Conservation (phyloP, 2,329 filamentous ascomycete species). For the Ophiocordyceps camponoti-rufipedis region DNA sequence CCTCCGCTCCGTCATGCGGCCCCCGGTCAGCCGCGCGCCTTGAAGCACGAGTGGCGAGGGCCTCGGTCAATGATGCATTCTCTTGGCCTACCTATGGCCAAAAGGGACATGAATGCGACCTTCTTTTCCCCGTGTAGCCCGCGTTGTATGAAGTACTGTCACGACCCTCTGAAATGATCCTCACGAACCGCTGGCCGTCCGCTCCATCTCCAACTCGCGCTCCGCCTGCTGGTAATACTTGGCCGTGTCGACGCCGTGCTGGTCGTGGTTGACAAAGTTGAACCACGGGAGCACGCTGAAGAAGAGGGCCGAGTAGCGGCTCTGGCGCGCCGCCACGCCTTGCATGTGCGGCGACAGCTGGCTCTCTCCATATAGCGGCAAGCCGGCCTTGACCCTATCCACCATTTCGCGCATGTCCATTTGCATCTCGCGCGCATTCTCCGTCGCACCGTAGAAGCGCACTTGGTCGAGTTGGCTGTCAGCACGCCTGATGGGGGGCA, state of each 20-base stretch:
- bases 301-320: conserved; percentile 74
- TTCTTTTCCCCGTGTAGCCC: too few relatives aligned
- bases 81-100: not conserved
- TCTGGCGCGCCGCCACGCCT: conserved; percentile 82
- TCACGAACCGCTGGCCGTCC: conserved; percentile 1
- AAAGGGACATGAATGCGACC: not conserved
- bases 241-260: conserved; percentile 93
- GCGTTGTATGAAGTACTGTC: too few relatives aligned
- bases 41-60: not conserved
- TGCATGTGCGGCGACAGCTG: conserved; percentile 74
- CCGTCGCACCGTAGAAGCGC: conserved; percentile 86
- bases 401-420: conserved; percentile 99
- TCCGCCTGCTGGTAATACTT: conserved; percentile 98
- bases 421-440: conserved; percentile 81
- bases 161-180: not conserved
- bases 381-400: conserved; percentile 77
- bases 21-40: not conserved
- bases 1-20: not conserved
- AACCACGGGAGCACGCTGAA: conserved; percentile 83
- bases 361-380: conserved; percentile 75
- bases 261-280: conserved; percentile 91
- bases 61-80: not conserved
- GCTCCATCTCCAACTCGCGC: conserved; percentile 73
- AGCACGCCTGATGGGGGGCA: not conserved
- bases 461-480: conserved; percentile 31